Conservation (phyloP, 805 yeast genomes). For the Wickerhamomyces alni region DNA sequence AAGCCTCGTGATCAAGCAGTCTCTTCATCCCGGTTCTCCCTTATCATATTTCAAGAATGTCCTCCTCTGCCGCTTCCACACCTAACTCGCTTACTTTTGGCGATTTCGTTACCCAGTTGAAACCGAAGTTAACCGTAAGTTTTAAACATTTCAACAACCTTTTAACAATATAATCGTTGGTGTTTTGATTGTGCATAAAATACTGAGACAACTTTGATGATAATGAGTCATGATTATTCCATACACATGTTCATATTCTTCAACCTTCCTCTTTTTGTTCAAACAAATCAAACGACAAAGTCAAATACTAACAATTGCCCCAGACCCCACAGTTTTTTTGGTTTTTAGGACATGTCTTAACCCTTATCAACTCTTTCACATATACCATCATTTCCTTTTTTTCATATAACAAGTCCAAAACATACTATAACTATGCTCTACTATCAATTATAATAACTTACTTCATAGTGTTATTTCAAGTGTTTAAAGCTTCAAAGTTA, state of each 20-base stretch:
- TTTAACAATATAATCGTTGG: too few relatives aligned
- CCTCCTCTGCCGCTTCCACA: slow-evolving; percentile 1
- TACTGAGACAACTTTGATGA: too few relatives aligned
- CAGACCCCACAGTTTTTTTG: slow-evolving; percentile 61
- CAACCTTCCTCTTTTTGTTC: too few relatives aligned
- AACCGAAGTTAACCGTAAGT: slow-evolving; percentile 13
- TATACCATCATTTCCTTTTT: slow-evolving; percentile 39
- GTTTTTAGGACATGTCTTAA: slow-evolving; percentile 57
- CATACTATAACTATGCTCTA: slow-evolving; percentile 37
- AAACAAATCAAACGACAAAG: too few relatives aligned
- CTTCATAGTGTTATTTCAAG: slow-evolving; percentile 55
- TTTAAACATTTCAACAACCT: too few relatives aligned
- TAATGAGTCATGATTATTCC: too few relatives aligned
- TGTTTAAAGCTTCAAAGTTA: slow-evolving; percentile 37
- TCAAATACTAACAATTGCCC: slow-evolving; percentile 11
- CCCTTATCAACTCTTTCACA: slow-evolving; percentile 35
- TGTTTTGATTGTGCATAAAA: too few relatives aligned
- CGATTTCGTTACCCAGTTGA: slow-evolving; percentile 12
- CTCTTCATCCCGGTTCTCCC: too few relatives aligned
- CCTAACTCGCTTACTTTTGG: slow-evolving; percentile 3
- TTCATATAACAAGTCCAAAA: slow-evolving; percentile 25
- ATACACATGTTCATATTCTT: too few relatives aligned
- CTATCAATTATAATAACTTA: slow-evolving; percentile 54
- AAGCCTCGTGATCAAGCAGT: too few relatives aligned
- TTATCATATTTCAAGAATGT: background rate